Conservation (phyloP, 129 eudicot species). For the Lactuca sativa region DNA sequence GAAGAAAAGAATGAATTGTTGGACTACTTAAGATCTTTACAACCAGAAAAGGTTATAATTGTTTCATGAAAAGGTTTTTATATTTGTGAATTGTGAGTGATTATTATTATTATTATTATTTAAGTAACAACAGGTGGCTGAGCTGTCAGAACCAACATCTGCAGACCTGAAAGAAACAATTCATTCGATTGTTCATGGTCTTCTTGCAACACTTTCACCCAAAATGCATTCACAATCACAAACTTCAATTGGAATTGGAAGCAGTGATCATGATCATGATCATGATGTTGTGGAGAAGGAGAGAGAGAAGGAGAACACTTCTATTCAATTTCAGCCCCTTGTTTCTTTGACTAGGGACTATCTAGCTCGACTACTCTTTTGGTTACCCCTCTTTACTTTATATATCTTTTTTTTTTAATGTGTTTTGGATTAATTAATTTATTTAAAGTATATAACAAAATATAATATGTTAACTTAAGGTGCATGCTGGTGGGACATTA, state of each 20-base stretch:
- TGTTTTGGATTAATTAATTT: not conserved
- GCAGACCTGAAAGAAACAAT: conserved; percentile 73
- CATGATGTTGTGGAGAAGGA: no score
- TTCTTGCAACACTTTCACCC: conserved; percentile 93
- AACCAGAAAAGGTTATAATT: conserved; percentile 79
- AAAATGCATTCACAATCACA: conserved; percentile 92
- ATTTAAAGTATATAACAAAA: not conserved
- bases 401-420: not conserved
- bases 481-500: conserved; percentile 95
- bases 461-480: conserved; percentile 32
- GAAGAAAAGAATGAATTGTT: conserved; percentile 90
- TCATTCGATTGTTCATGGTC: conserved; percentile 91
- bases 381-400: conserved; percentile 43
- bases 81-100: not conserved
- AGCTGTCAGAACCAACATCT: conserved; percentile 90
- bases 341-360: conserved; percentile 85
- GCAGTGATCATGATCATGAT: conserved; percentile 45
- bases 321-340: conserved; percentile 82
- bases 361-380: conserved; percentile 88
- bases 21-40: conserved; percentile 85
- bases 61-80: not conserved
- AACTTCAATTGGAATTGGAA: conserved; percentile 50
- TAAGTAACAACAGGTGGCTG: conserved; percentile 65
- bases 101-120: not conserved
- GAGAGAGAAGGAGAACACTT: conserved; percentile 56